phyloP scores from a whole-genome alignment of 2,329 filamentous ascomycete species.

The Clonostachys chloroleuca region DNA sequence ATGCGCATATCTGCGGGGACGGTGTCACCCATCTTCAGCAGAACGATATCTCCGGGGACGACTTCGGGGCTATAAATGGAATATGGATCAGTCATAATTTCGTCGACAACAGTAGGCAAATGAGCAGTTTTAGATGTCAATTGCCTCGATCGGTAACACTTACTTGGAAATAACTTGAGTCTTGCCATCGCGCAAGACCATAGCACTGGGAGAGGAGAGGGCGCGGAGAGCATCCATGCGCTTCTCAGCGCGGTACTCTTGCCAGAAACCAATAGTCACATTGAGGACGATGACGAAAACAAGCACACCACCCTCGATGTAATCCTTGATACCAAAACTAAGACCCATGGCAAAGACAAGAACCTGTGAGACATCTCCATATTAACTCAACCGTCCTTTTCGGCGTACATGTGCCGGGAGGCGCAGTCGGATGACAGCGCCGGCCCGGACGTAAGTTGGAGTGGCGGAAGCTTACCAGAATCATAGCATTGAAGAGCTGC shows the following conservation, averaged over 20 bases:
- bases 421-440: not conserved
- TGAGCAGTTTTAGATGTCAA: too few relatives aligned
- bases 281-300: conserved; percentile 65
- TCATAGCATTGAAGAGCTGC: conserved; percentile 76
- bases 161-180: conserved; percentile 54
- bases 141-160: conserved; percentile 14
- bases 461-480: conserved; percentile 35
- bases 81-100: too few relatives aligned
- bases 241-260: conserved; percentile 61
- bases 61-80: conserved; percentile 44
- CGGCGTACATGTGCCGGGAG: not conserved
- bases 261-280: conserved; percentile 63
- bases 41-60: conserved; percentile 67
- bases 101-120: too few relatives aligned
- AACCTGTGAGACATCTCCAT: conserved; percentile 39
- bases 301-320: conserved; percentile 64
- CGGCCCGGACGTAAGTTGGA: not conserved
- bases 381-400: not conserved
- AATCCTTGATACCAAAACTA: conserved; percentile 62
- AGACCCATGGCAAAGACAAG: conserved; percentile 74
- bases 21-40: conserved; percentile 67
- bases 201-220: conserved; percentile 60
- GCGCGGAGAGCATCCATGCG: conserved; percentile 61
- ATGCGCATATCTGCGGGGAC: conserved; percentile 69
- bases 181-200: conserved; percentile 55